Evolutionary conservation across 2,329 filamentous ascomycete species (phyloP), one percentile per base, ranked within the genome.

Genomic region (Dactylellina sp.): DNA sequence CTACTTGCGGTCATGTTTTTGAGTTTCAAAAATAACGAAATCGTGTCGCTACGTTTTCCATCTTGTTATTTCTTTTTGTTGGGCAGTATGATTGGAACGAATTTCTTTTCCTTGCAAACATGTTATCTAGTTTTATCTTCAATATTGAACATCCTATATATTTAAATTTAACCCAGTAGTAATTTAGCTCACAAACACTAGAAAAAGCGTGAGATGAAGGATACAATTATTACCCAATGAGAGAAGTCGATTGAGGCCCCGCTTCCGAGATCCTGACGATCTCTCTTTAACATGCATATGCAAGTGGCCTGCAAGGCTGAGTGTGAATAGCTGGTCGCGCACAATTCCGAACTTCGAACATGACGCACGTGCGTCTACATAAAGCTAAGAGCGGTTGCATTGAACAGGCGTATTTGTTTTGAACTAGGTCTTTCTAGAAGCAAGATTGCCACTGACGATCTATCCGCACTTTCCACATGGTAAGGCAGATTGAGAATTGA

Each of bases 31-130:
- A 40, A 32, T 24, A 22, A 35, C 24, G 25, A 64, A 57, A 32
- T 32, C 9, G 28, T 9, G 4, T 32, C 47, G 42, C 16, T 39
- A 50, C 20, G 42, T 60, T 42, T 52, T 71, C 40, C 56, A 63
- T 49, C 39, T 42, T 32, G 16, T 50, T 62, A 39, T 40, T 32
- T 28, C 14, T 44, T 56, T 18, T 52, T 64, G 32, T 32, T 28
- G 22, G 42, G 64, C 20, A 60, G 60, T 28, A 72, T 55, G 49
- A 64, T 55, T 12, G 42, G 39, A 65, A 72, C 60, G 68, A 72
- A 60, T 64, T 53, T 37, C 40, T 25, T 72, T 72, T 20, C 14
- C 20, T 7, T 35, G 18, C 49, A 28, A 32, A 20, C 2, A 28
- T 57, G 22, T 42, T 18, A 25, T n/a, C 12, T 40, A 56, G 9